Evolutionary conservation across 1,284 basidiomycete genomes (phyloP), one percentile per base, ranked within the genome.

Genomic region (Cryptococcus deneoformans): DNA sequence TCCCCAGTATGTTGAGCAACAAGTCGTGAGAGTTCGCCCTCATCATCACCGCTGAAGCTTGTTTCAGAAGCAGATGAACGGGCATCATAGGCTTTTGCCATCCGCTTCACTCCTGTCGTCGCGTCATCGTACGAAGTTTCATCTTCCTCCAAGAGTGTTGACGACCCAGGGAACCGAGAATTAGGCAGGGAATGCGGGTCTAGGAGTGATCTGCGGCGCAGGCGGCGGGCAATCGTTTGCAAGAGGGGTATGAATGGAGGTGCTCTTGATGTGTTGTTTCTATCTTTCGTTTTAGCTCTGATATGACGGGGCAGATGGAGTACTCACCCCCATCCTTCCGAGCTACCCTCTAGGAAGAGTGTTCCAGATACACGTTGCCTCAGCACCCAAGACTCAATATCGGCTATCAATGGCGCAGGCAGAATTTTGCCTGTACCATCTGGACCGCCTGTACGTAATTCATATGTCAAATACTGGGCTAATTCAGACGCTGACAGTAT

Each of bases 231-330:
- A 48, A 73, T 62, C 7, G 69, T 56, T 45, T 62, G 56, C 0
- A 76, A 63, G 1, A 75, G 63, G 0, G 72, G 71, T 0, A 76
- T 56, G 62, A 76, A 76, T 1, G 74, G 74, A 2, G 74, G 74
- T 2, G 69, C 69, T 3, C 68, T 62, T 9, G 66, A 51, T n/a
- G 65, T 62, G 14, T 53, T 56, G 10, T 66, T 66, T 39, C 45
- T 35, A 16, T 12, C 38, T 3, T 29, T n/a, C 11, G 34, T 8
- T 37, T 44, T 16, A 24, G 34, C 20, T 16, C 11, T 42, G n/a
- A 56, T 50, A 38, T 44, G 16, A n/a, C n/a, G 35, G 29, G 24
- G 6, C 14, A 39, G 37, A 29, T 29, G 29, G 29, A 6, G 38
- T n/a, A 59, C 68, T 64, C 50, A 72, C 70, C 61, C 62, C 68